Conservation (phyloP, 805 yeast genomes). For the Starmerella kuoi region DNA sequence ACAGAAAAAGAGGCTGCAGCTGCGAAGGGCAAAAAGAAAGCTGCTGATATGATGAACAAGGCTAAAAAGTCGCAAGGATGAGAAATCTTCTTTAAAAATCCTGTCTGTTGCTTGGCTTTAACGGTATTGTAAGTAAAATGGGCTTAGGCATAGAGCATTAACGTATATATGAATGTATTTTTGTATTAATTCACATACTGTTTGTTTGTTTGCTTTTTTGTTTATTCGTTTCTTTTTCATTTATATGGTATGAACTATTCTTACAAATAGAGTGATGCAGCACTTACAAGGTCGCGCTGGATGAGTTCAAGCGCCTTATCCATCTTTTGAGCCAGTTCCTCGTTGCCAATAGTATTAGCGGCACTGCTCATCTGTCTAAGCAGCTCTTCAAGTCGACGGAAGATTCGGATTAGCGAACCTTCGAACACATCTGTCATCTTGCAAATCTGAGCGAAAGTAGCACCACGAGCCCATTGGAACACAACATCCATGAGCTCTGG, state of each 20-base stretch:
- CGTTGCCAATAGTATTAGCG: slow-evolving; percentile 88
- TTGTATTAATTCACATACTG: no score
- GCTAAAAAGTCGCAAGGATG: no score
- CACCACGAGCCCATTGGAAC: slow-evolving; percentile 92
- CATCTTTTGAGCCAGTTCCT: slow-evolving; percentile 77
- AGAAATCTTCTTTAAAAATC: no score
- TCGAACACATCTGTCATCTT: slow-evolving; percentile 98
- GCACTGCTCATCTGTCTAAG: slow-evolving; percentile 81
- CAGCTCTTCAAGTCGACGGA: slow-evolving; percentile 87
- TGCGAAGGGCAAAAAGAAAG: slow-evolving; percentile 6
- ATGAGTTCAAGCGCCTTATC: slow-evolving; percentile 70
- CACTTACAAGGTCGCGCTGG: slow-evolving; percentile 92
- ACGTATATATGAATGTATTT: neutral
- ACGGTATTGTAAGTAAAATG: no score
- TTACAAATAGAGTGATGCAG: slow-evolving; percentile 74
- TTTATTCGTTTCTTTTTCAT: no score
- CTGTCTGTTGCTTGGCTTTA: no score
- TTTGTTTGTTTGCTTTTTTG: no score
- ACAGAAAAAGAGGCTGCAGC: slow-evolving; percentile 5
- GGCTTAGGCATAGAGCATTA: no score
- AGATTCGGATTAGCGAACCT: slow-evolving; percentile 89
- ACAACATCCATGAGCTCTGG: slow-evolving; percentile 96
- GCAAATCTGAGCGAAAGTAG: slow-evolving; percentile 89
- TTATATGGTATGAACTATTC: no score
- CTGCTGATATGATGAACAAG: slow-evolving; percentile 7